Conservation (phyloP, 2,329 filamentous ascomycete genomes). For the Bertia moriformis region DNA sequence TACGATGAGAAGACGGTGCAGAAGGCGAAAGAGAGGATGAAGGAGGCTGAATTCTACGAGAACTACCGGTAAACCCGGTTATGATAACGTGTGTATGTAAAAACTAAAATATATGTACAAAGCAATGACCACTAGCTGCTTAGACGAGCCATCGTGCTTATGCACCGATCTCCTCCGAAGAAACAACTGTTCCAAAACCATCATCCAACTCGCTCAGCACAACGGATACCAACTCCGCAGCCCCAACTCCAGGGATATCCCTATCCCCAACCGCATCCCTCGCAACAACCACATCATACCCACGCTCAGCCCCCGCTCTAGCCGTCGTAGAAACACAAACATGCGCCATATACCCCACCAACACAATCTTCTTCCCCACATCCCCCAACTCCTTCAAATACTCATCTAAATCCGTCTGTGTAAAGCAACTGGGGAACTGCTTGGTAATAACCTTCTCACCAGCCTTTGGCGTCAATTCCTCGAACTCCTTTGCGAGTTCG, state of each 20-base stretch:
- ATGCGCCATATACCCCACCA: constrained; percentile 48
- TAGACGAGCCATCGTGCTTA: too few relatives aligned
- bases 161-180: constrained; percentile 14
- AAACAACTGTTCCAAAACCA: constrained; percentile 46
- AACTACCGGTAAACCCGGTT: not conserved
- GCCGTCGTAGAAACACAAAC: constrained; percentile 51
- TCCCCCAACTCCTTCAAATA: constrained; percentile 27
- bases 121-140: too few relatives aligned
- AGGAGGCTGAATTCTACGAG: not conserved
- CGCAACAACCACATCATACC: constrained; percentile 47
- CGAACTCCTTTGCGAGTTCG: constrained; percentile 41
- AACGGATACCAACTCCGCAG: constrained; percentile 32
- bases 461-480: constrained; percentile 35
- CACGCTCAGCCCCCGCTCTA: constrained; percentile 40
- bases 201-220: constrained; percentile 45
- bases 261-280: constrained; percentile 51
- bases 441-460: constrained; percentile 45
- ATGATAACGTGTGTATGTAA: too few relatives aligned
- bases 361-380: constrained; percentile 42
- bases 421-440: constrained; percentile 41
- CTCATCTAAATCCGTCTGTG: constrained; percentile 40
- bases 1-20: not conserved
- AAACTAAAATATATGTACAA: too few relatives aligned
- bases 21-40: not conserved
- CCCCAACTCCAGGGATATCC: constrained; percentile 46